Evolutionary conservation across 2,329 filamentous ascomycete species (phyloP), one percentile per base, ranked within the genome.

Genomic region (Mariannaea sp.): DNA sequence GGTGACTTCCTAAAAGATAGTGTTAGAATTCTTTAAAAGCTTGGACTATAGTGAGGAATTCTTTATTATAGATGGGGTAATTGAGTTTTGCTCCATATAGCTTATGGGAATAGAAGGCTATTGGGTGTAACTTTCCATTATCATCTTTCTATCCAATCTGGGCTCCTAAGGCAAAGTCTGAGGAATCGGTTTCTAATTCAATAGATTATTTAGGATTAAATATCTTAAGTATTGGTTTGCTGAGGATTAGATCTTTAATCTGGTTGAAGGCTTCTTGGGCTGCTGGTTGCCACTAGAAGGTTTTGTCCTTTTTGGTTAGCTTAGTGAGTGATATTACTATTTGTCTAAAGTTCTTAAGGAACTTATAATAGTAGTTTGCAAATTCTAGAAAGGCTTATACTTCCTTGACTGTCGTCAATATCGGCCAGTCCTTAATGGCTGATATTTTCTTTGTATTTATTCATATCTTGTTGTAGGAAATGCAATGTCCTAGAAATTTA

Each of bases 1-100:
- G 57, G 3, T 56, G 36, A 16, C 17, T 62, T 50, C 26, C 29
- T 19, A 41, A 20, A 8, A 64, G 14, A 22, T 67, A 65, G 14
- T 63, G 48, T 55, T 46, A 45, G 22, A 58, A 68, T 58, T 66
- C 49, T 20, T 67, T 60, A 55, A 66, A 62, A n/a, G 30, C n/a
- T 41, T 64, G 57, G 38, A 65, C 44, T 20, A 68, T 66, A 6
- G 36, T 30, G 13, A 65, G 41, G 20, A 68, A 59, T 60, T 64
- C 52, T 46, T 65, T 63, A 42, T 65, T 46, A 38, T 65, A 59
- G 7, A 64, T 64, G 16, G 27, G 14, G 26, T 67, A 67, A 10
- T 68, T 67, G 29, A 64, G 30, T 53, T 66, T 26, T 53, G 43
- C 9, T 36, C 10, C 49, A 42, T 60, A 32, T 19, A 66, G 29